Conservation (phyloP, 257 asterid genomes). For the Fraxinus anomala region DNA sequence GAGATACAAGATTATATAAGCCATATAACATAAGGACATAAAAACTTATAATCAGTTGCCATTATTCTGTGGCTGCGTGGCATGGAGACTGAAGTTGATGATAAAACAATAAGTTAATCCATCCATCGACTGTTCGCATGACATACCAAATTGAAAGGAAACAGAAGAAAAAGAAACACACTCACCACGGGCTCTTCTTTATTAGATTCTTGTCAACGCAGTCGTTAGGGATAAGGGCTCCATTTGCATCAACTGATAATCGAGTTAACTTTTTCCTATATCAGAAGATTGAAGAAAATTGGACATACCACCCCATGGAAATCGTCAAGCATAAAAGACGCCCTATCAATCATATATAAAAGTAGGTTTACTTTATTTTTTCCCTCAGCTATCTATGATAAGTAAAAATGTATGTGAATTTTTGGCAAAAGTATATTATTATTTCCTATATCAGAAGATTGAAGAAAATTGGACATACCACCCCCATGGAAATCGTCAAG, state of each 20-base stretch:
- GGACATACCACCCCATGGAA: slow-evolving; percentile 10
- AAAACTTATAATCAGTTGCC: not conserved
- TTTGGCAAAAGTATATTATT: not conserved
- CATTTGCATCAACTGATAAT: slow-evolving; percentile 91
- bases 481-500: not conserved
- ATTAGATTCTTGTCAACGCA: slow-evolving; percentile 69
- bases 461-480: slow-evolving; percentile 15
- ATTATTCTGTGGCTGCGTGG: not conserved
- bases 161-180: slow-evolving; percentile 1
- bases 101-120: slow-evolving; percentile 7
- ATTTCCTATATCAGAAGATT: slow-evolving; percentile 52
- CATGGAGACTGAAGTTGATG: slow-evolving; percentile 8
- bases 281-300: slow-evolving; percentile 16
- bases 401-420: not conserved
- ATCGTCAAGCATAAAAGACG: slow-evolving; percentile 11
- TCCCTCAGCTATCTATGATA: not conserved
- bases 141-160: slow-evolving; percentile 10
- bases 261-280: slow-evolving; percentile 77
- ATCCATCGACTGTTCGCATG: not conserved
- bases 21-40: not conserved
- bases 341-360: slow-evolving; percentile 4
- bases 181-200: slow-evolving; percentile 79
- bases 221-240: slow-evolving; percentile 69
- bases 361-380: slow-evolving; percentile 20
- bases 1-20: not conserved